A percentile compares a stretch with the other conserved stretches of the same genome.
These are phyloP conservation scores for Solanum hybrid DNA, from an alignment of 305 asterid genomes.

Conservation along the genomic window DNA sequence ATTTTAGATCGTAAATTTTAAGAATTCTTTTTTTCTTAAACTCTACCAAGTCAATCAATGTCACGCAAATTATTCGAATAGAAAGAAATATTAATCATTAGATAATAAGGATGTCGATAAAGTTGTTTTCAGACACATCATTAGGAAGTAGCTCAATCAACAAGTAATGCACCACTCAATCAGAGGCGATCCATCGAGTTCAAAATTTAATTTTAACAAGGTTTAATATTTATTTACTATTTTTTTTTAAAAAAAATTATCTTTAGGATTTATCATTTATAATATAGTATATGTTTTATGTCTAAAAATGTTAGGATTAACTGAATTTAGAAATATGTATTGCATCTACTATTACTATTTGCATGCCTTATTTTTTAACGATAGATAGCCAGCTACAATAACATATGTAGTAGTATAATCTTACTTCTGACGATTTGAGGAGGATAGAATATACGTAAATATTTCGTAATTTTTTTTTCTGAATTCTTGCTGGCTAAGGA, in stretches of 20 bases:
- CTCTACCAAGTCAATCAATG: too few species aligned
- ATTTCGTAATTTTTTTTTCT: background rate
- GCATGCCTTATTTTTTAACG: too few species aligned
- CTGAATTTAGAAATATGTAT: background rate
- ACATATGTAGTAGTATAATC: too few species aligned
- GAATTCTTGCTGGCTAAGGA: conserved; percentile 2
- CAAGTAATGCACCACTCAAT: background rate
- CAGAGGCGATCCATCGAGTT: background rate
- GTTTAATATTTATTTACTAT: background rate
- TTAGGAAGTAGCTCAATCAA: background rate
- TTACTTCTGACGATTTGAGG: too few species aligned
- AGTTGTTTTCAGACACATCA: background rate
- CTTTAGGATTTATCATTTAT: background rate
- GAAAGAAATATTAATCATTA: too few species aligned
- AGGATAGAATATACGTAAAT: background rate
- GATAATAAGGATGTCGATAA: background rate
- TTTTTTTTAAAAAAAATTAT: background rate
- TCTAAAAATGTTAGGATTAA: background rate
- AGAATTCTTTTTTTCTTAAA: too few species aligned
- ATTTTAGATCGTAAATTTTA: too few species aligned
- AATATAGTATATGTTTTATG: background rate
- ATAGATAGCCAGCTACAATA: too few species aligned
- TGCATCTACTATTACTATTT: background rate
- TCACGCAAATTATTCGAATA: too few species aligned
- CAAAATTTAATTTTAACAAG: background rate